phyloP scores from a whole-genome alignment of 2,329 filamentous ascomycete genomes.

The Phaeosphaeriaceae sp. region DNA sequence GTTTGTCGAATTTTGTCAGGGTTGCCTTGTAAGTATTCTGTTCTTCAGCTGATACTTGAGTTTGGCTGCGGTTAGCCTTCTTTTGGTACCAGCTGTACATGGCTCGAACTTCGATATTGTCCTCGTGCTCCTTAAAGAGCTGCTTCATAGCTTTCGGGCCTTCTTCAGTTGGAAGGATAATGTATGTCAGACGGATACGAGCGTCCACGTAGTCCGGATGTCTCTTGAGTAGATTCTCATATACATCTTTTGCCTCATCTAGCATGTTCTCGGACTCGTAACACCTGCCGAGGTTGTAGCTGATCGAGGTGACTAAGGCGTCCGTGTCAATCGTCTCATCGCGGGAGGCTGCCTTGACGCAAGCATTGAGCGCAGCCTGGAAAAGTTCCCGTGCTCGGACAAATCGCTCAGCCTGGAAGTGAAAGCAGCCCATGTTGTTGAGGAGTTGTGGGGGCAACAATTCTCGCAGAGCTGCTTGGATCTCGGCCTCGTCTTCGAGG shows the following conservation, averaged over 20 bases:
- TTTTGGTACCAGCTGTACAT: conserved; percentile 96
- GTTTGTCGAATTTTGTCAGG: conserved; percentile 86
- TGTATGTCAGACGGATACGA: conserved; percentile 85
- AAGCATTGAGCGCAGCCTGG: conserved; percentile 88
- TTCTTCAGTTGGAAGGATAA: conserved; percentile 84
- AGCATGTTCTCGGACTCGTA: conserved; percentile 85
- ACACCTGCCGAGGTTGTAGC: conserved; percentile 92
- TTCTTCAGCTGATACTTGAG: conserved; percentile 88
- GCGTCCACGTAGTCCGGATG: conserved; percentile 95
- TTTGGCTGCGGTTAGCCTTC: conserved; percentile 82
- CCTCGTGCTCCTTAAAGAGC: conserved; percentile 82
- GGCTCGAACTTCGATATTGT: conserved; percentile 88
- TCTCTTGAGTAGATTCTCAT: conserved; percentile 82
- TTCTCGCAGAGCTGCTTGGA: conserved; percentile 71
- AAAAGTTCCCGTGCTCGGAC: conserved; percentile 84
- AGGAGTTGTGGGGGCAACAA: conserved; percentile 86
- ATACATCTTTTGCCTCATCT: conserved; percentile 86
- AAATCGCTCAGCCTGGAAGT: conserved; percentile 86
- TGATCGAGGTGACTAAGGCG: conserved; percentile 92
- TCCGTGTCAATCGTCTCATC: conserved; percentile 83
- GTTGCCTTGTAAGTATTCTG: conserved; percentile 97
- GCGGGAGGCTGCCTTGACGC: conserved; percentile 78
- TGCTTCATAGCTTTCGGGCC: conserved; percentile 86
- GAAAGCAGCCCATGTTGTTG: conserved; percentile 97
- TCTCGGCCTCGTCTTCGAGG: conserved; percentile 51